Conservation (phyloP, 495 filamentous ascomycete species). For the Aspergillus avenaceus region DNA sequence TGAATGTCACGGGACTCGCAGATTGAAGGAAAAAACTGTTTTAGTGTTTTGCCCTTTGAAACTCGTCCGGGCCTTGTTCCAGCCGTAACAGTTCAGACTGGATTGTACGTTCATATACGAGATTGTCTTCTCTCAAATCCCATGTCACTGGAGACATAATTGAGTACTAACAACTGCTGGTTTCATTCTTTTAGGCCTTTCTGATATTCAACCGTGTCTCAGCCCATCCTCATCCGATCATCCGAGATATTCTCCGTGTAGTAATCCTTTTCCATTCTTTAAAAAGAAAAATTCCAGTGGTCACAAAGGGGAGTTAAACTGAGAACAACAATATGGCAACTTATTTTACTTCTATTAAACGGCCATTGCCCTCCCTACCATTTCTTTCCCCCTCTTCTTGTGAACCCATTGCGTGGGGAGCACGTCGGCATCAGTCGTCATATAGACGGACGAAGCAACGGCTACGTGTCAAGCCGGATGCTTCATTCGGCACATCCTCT, state of each 20-base stretch:
- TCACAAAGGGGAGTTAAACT: background rate
- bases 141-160: no score
- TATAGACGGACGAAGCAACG: conserved; percentile 66
- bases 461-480: conserved; percentile 68
- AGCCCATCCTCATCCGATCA: no score
- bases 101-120: no score
- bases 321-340: conserved; percentile 29
- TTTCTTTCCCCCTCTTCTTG: conserved; percentile 38
- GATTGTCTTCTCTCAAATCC: no score
- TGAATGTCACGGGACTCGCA: background rate
- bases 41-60: no score
- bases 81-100: no score
- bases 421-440: conserved; percentile 61
- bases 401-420: conserved; percentile 27
- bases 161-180: no score
- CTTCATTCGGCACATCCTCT: conserved; percentile 56
- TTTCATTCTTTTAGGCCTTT: no score
- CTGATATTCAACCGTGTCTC: no score
- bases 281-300: background rate
- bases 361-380: conserved; percentile 39
- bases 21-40: background rate
- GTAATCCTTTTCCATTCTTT: no score
- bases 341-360: conserved; percentile 26
- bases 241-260: no score
- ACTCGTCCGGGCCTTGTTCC: no score